Conservation (phyloP, 2,329 filamentous ascomycete genomes). For the Tolypocladium ovalisporum region DNA sequence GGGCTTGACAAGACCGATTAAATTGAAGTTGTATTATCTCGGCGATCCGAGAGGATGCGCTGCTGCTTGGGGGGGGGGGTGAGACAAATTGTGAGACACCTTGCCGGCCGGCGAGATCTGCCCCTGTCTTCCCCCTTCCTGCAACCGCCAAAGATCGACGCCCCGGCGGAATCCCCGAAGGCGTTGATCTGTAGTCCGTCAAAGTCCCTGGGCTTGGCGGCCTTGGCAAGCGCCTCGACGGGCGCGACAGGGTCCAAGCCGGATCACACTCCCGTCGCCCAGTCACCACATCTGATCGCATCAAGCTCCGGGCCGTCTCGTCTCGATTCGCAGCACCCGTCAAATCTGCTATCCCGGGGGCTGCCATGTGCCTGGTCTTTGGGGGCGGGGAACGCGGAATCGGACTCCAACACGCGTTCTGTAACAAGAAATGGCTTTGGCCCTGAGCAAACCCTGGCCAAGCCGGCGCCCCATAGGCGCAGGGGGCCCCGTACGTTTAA, state of each 20-base stretch:
- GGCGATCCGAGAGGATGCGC: too few relatives aligned
- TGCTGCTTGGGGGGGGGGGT: neutral
- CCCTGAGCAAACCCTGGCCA: neutral
- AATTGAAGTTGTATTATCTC: too few relatives aligned
- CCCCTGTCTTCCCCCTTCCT: neutral
- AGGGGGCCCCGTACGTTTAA: too few relatives aligned
- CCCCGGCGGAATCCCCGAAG: neutral
- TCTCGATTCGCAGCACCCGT: too few relatives aligned
- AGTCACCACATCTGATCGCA: neutral
- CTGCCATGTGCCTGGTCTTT: neutral
- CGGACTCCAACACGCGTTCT: neutral
- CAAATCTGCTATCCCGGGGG: neutral
- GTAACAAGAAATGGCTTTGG: neutral
- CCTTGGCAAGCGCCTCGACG: neutral
- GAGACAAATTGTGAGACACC: neutral
- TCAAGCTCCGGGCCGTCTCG: neutral
- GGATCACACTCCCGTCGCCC: neutral
- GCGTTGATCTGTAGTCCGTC: neutral
- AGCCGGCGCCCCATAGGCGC: too few relatives aligned
- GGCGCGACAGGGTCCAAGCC: neutral
- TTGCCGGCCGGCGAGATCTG: neutral
- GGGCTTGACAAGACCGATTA: neutral
- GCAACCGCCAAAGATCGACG: neutral
- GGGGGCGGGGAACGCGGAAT: neutral
- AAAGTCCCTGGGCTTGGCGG: neutral